Evolutionary conservation across 331 rosid species (phyloP).

Genomic region (Acacia concinna): DNA sequence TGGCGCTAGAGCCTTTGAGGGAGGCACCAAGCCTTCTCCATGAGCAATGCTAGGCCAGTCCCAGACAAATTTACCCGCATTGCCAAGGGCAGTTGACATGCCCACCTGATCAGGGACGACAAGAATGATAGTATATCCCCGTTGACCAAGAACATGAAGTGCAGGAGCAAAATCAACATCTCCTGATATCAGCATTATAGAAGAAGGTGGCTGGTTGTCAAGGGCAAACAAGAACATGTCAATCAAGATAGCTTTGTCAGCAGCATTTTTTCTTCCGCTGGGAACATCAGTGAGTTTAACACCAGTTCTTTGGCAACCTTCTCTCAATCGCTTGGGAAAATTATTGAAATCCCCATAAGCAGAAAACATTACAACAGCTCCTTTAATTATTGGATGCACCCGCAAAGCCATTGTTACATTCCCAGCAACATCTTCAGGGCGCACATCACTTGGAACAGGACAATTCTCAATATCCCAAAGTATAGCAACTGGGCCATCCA

Average conservation of each 20-base stretch:
- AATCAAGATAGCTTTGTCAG: slow-evolving; percentile 93
- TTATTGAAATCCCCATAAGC: slow-evolving; percentile 92
- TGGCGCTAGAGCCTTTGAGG: slow-evolving; percentile 53
- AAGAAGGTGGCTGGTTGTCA: slow-evolving; percentile 89
- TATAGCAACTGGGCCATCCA: slow-evolving; percentile 80
- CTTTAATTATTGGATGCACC: slow-evolving; percentile 79
- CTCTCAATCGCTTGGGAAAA: slow-evolving; percentile 83
- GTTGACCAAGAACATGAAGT: slow-evolving; percentile 91
- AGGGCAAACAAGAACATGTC: slow-evolving; percentile 98
- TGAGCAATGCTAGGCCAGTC: slow-evolving; percentile 95
- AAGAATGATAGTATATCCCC: slow-evolving; percentile 85
- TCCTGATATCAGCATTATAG: slow-evolving; percentile 88
- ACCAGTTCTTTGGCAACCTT: slow-evolving; percentile 96
- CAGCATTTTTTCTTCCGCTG: slow-evolving; percentile 94
- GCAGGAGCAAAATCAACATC: slow-evolving; percentile 95
- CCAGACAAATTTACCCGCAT: slow-evolving; percentile 96
- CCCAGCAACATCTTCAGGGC: slow-evolving; percentile 92
- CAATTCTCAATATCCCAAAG: slow-evolving; percentile 97
- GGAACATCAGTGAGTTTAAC: slow-evolving; percentile 92
- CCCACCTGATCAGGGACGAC: slow-evolving; percentile 84
- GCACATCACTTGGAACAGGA: slow-evolving; percentile 89
- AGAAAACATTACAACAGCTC: slow-evolving; percentile 76
- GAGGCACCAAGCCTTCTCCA: slow-evolving; percentile 82
- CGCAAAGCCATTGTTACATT: slow-evolving; percentile 91
- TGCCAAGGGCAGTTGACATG: slow-evolving; percentile 84